Evolutionary conservation across 306 rosid species (phyloP).

Genomic region (Canavalia ensiformis): DNA sequence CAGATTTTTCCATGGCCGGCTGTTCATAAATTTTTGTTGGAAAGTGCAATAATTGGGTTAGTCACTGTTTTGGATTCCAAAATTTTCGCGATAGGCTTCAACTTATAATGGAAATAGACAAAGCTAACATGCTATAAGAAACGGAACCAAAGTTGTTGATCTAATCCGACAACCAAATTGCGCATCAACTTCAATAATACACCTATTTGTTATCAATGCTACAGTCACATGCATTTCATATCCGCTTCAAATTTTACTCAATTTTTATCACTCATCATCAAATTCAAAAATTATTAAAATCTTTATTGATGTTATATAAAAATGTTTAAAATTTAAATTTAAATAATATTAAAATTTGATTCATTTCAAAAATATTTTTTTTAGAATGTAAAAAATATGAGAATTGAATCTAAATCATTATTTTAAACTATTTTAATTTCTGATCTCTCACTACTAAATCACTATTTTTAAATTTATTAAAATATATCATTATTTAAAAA

Average conservation of each 20-base stretch:
- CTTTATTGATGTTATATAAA: too few relatives aligned
- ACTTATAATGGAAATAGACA: constrained; percentile 14
- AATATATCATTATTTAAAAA: too few relatives aligned
- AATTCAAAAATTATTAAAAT: too few relatives aligned
- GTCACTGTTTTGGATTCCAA: neutral
- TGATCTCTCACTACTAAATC: too few relatives aligned
- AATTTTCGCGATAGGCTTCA: neutral
- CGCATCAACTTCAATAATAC: neutral
- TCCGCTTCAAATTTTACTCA: neutral
- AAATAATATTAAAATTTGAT: too few relatives aligned
- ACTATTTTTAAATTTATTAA: too few relatives aligned
- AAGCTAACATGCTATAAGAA: constrained; percentile 12
- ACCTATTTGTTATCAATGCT: neutral
- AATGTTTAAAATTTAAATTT: too few relatives aligned
- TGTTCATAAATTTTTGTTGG: neutral
- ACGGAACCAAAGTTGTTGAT: neutral
- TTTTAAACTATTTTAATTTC: too few relatives aligned
- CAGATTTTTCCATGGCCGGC: neutral
- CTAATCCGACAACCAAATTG: constrained; percentile 4
- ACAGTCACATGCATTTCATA: neutral
- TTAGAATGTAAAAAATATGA: too few relatives aligned
- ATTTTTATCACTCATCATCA: too few relatives aligned
- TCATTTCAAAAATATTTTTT: too few relatives aligned
- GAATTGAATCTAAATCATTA: too few relatives aligned
- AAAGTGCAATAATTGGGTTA: neutral